phyloP scores from a whole-genome alignment of 441 rosid species.

The Euphorbia schlechtendalii region DNA sequence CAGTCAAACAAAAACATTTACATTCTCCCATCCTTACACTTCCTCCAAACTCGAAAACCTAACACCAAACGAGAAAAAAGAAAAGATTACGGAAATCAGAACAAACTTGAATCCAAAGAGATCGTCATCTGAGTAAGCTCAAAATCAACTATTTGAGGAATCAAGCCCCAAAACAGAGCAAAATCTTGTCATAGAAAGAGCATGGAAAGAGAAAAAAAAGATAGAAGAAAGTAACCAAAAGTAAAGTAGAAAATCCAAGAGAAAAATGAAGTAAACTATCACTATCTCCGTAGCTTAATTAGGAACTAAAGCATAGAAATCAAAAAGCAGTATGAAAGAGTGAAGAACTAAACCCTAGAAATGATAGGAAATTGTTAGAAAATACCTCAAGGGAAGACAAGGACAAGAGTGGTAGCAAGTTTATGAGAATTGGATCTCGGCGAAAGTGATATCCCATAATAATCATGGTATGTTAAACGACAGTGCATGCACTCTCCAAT shows the following conservation, averaged over 20 bases:
- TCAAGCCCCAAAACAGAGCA: conserved; percentile 2
- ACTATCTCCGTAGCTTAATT: too few relatives aligned
- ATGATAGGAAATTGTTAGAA: too few relatives aligned
- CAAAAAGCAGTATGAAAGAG: too few relatives aligned
- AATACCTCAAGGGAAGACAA: too few relatives aligned
- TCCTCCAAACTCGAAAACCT: conserved; percentile 16
- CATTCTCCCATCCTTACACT: conserved; percentile 16
- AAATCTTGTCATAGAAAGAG: conserved; percentile 13
- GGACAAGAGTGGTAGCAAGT: too few relatives aligned
- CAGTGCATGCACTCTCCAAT: too few relatives aligned
- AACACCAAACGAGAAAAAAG: conserved; percentile 6
- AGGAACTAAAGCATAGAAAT: too few relatives aligned
- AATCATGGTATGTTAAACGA: too few relatives aligned
- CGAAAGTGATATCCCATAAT: too few relatives aligned
- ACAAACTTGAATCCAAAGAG: conserved; percentile 24
- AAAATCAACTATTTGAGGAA: conserved; percentile 2
- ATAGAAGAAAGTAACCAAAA: neutral
- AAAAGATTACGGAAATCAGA: neutral
- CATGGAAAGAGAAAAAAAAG: neutral
- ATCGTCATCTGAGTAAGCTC: conserved; percentile 11
- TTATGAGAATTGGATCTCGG: too few relatives aligned
- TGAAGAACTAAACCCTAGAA: too few relatives aligned
- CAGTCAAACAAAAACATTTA: conserved; percentile 21
- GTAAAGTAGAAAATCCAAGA: neutral
- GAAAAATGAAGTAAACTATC: neutral